Evolutionary conservation across 2,329 filamentous ascomycete species (phyloP), one percentile per base, ranked within the genome.

Genomic region (Fusarium hainanense): DNA sequence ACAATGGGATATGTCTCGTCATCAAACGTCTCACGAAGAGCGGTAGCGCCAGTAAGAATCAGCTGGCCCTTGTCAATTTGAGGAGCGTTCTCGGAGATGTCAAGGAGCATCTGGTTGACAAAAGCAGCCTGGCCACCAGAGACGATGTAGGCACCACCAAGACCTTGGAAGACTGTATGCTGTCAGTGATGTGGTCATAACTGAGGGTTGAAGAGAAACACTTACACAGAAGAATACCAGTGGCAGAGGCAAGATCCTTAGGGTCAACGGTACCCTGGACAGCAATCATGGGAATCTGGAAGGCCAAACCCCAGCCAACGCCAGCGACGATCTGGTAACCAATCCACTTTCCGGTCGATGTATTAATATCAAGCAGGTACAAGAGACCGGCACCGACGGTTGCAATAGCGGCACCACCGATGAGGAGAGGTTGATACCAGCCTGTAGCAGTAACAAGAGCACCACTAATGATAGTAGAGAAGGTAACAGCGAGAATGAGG

Each of bases 261-360:
- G 83, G 74, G 4, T 73, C 65, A 5, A 82, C 77, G 13, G 79
- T 77, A 6, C 78, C 80, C 69, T 86, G 84, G 7, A 83, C 81
- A 25, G 82, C 82, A 62, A 86, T 84, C 75, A 87, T 84, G 41
- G 85, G 85, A 10, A 86, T 80, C 72, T 87, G 84, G 58, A 84
- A 80, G 4, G 77, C 80, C 9, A 75, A 63, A 14, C 85, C 85
- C 62, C 79, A 81, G 5, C 83, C 85, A 8, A 82, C 75, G n/a
- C 86, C 85, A 28, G 79, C 79, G 4, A 88, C 60, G 16, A 87
- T 79, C 75, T 88, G 85, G 70, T 85, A 88, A 8, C 85, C 85
- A 43, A 87, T 84, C 85, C 85, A 87, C 42, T 79, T 78, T 14
- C 76, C 82, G 2, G 79, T 78, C 6, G 77, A 68, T 6, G 82